Percentiles rank a stretch among this genome's conserved stretches.
Evolutionary conservation across 768 basidiomycete genomes (phyloP).

Genomic region (Fibroporia radiculosa): DNA sequence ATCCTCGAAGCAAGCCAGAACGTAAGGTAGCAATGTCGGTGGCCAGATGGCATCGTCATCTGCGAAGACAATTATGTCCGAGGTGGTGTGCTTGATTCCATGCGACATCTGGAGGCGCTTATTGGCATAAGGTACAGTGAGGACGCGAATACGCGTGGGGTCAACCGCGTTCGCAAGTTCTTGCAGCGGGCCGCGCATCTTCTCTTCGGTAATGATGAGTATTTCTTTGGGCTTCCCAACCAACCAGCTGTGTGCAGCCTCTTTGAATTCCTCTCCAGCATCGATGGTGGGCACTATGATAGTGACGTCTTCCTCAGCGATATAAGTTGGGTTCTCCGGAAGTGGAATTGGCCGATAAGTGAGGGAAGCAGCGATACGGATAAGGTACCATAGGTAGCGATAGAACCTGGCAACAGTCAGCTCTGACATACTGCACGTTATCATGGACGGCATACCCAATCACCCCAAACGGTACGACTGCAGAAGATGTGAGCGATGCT

Average conservation of each 20-base stretch:
- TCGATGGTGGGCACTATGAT: conserved; percentile 96
- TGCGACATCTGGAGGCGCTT: conserved; percentile 93
- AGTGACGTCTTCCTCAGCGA: conserved; percentile 88
- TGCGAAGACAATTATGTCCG: conserved; percentile 91
- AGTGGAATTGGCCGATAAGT: conserved; percentile 86
- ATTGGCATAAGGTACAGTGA: conserved; percentile 90
- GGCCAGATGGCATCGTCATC: conserved; percentile 98
- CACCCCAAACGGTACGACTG: conserved; percentile 86
- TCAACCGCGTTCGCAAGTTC: conserved; percentile 85
- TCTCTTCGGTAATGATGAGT: conserved; percentile 74
- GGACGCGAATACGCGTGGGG: conserved; percentile 74
- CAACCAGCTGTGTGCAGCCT: conserved; percentile 89
- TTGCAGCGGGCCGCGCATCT: conserved; percentile 84
- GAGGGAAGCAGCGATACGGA: conserved; percentile 71
- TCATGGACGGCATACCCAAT: conserved; percentile 53
- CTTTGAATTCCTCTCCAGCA: conserved; percentile 92
- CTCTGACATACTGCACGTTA: not conserved
- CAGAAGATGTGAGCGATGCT: conserved; percentile 5
- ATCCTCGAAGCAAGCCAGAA: conserved; percentile 90
- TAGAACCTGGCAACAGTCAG: conserved; percentile 55
- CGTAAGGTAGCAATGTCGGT: conserved; percentile 79
- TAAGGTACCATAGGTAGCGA: conserved; percentile 89
- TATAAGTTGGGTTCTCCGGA: conserved; percentile 85
- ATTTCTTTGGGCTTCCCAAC: conserved; percentile 85
- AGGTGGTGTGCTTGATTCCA: conserved; percentile 84